Evolutionary conservation across 1,284 basidiomycete species (phyloP), one percentile per base, ranked within the genome.

Genomic region (Trametes sp.): DNA sequence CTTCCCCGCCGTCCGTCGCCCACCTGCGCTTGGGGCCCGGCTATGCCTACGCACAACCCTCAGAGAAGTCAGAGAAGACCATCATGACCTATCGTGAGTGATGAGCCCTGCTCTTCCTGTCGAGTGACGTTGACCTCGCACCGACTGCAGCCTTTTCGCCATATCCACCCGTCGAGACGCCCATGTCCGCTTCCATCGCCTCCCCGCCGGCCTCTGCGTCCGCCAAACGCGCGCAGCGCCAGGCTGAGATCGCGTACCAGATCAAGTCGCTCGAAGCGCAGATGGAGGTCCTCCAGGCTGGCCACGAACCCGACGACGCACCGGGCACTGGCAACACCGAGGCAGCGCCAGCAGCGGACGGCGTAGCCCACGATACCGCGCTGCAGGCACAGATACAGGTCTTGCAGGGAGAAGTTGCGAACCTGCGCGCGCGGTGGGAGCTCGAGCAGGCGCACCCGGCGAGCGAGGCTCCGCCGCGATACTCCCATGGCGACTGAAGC

Each of bases 181-280:
- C 53, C 19, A 11, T 33, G 9, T 33, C 41, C n/a, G 23, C 53
- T 10, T 23, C 29, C 13, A 23, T 16, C 4, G 13, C 24, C 4
- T 23, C 7, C 21, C n/a, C 53, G 42, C 28, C 29, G 19, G 19
- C 23, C 8, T 36, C 24, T n/a, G 19, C 9, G 11, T 49, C 44
- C 45, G 31, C 19, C 8, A 59, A 54, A 16, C 58, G 58, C 21
- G 51, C 51, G 11, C 51, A 48, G 14, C 42, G 52, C 5, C 51
- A 59, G 10, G 52, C 44, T 5, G 58, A 54, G 26, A 44, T 59
- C n/a, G 58, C 58, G 33, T 49, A 41, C 44, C 58, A 54, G n/a
- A 46, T 59, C 51, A 54, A 41, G 21, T 29, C 45, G 10, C 58
- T 59, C 51, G 51, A 59, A 16, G 45, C n/a, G 42, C 44, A 59